Conservation (phyloP, 2,329 filamentous ascomycete species). For the Fusarium tjaetaba region DNA sequence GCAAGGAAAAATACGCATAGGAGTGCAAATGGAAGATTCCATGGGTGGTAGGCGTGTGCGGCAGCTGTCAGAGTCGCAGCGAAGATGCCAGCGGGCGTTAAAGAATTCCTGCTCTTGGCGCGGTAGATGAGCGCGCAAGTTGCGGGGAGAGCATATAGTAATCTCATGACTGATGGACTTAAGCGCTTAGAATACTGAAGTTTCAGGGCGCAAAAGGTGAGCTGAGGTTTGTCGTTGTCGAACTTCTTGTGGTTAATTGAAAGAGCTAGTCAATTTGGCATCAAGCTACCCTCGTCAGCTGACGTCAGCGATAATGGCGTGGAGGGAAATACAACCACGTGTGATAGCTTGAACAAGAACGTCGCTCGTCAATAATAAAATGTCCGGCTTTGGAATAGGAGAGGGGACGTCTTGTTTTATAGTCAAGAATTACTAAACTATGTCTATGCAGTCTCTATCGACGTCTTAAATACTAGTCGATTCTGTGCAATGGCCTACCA, state of each 20-base stretch:
- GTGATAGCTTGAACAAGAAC: neutral
- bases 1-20: slow-evolving; percentile 87
- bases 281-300: slow-evolving; percentile 30
- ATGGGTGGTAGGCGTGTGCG: slow-evolving; percentile 90
- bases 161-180: slow-evolving; percentile 59
- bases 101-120: slow-evolving; percentile 76
- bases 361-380: neutral
- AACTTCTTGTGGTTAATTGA: slow-evolving; percentile 11
- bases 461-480: neutral
- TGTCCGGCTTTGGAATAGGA: neutral
- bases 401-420: neutral
- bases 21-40: slow-evolving; percentile 88
- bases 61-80: slow-evolving; percentile 78
- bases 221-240: neutral
- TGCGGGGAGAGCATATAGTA: slow-evolving; percentile 65
- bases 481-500: neutral
- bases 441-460: neutral
- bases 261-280: slow-evolving; percentile 14
- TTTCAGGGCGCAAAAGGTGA: slow-evolving; percentile 3
- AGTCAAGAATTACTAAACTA: neutral
- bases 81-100: slow-evolving; percentile 80
- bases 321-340: neutral
- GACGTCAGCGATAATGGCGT: slow-evolving; percentile 27
- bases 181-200: slow-evolving; percentile 8
- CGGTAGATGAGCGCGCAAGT: slow-evolving; percentile 71